Evolutionary conservation across 225 moss, liverwort and hornwort genomes (phyloP), one percentile per base, ranked within the genome.

Genomic region (Marchantia polymorpha): DNA sequence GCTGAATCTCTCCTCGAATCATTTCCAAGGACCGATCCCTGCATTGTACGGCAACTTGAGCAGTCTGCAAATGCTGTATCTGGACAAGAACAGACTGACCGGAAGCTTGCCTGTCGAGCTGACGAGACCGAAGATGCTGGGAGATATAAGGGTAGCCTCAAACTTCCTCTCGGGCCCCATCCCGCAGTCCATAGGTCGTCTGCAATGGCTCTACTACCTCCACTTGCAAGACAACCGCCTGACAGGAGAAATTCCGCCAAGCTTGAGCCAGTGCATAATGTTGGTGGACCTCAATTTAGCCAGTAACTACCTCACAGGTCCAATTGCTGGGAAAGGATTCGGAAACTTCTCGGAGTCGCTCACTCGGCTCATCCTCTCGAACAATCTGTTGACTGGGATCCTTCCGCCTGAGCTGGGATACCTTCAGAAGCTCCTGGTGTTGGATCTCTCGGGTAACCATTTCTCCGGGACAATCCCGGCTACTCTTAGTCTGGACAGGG

Each of bases 371-470:
- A 92, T 92, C 81, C 82, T 96, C 13, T 91, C 95, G 15, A 73
- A 87, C 31, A 96, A 96, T 78, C 20, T 80, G 26, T 50, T 96
- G 10, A 78, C 89, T 0, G 93, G 95, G 11, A n/a, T 69, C 3
- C 77, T 96, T 8, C 95, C 95, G 14, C 77, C 82, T 49, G 73
- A 68, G 48, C 17, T 96, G 46, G 83, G 89, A 50, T 87, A 90
- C 84, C 89, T 96, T 9, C 31, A 64, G 63, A 86, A 82, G 51
- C 80, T 92, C 23, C 77, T 87, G 27, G 73, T 86, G 31, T 74
- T 93, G 11, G 84, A 80, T 14, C 81, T 93, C 0, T 87, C 92
- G 26, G 77, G 81, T 9, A 93, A 96, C 79, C 63, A 64, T 4
- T 83, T 93, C 52, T 83, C 89, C 0, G 91, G 95, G 1, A 10